Evolutionary conservation across 208 protist genomes (phyloP).

Genomic region (Naegleria lovaniensis): DNA sequence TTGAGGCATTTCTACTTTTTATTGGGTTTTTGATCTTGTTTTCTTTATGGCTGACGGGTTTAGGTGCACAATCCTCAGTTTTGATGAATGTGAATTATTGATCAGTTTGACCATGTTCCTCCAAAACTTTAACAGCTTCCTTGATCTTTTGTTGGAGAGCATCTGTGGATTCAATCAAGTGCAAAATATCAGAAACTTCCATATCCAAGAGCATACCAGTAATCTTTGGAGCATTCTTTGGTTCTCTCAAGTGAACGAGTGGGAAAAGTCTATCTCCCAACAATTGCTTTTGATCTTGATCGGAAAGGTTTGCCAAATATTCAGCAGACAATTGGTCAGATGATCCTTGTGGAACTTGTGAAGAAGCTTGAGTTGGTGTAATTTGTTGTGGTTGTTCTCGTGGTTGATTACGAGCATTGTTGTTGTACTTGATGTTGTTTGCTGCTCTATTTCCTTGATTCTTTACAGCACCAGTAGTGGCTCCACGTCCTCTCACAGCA

Average conservation of each 20-base stretch:
- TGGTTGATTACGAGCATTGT: conserved; percentile 33
- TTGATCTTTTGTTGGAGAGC: conserved; percentile 87
- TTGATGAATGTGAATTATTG: not conserved
- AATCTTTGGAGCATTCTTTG: conserved; percentile 88
- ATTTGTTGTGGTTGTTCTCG: conserved; percentile 39
- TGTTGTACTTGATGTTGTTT: conserved; percentile 29
- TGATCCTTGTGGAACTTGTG: conserved; percentile 46
- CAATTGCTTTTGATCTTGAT: conserved; percentile 75
- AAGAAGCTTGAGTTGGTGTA: conserved; percentile 44
- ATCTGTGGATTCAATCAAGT: conserved; percentile 80
- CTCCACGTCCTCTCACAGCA: not conserved
- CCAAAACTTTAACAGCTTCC: conserved; percentile 89
- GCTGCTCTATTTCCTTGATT: conserved; percentile 7
- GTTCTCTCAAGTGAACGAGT: conserved; percentile 77
- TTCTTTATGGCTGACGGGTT: not conserved
- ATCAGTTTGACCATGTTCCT: conserved; percentile 55
- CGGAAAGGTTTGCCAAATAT: conserved; percentile 59
- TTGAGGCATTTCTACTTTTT: conserved; percentile 6
- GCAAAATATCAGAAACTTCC: conserved; percentile 86
- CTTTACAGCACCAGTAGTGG: conserved; percentile 4
- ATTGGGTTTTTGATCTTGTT: not conserved
- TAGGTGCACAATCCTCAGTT: not conserved
- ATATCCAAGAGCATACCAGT: conserved; percentile 98
- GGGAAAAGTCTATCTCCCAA: conserved; percentile 92
- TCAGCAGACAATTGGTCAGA: conserved; percentile 53